These are phyloP conservation scores for Rhinocladiella similis DNA, from an alignment of 2,329 filamentous ascomycete species.

Conservation along the genomic window DNA sequence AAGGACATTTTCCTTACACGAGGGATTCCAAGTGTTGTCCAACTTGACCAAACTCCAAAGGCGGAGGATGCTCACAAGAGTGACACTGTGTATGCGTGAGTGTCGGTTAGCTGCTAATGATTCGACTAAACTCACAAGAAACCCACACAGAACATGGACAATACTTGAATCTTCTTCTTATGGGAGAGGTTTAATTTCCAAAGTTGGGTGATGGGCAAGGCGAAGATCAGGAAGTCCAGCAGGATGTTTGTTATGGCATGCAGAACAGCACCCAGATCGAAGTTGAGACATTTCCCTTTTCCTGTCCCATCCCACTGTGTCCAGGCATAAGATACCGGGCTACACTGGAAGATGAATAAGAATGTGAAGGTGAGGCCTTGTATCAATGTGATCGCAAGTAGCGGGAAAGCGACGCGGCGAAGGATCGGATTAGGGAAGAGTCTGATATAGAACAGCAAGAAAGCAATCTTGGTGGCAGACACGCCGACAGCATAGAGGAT, in stretches of 20 bases:
- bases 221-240: slow-evolving; percentile 55
- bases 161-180: slow-evolving; percentile 51
- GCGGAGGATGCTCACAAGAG: slow-evolving; percentile 46
- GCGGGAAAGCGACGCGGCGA: slow-evolving; percentile 7
- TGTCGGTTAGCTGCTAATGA: too few relatives aligned
- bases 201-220: slow-evolving; percentile 51
- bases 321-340: slow-evolving; percentile 49
- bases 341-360: slow-evolving; percentile 41
- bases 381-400: slow-evolving; percentile 31
- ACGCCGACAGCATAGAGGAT: slow-evolving; percentile 49
- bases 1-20: slow-evolving; percentile 14
- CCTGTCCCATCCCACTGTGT: slow-evolving; percentile 51
- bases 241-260: slow-evolving; percentile 55
- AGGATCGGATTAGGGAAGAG: slow-evolving; percentile 42
- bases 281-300: slow-evolving; percentile 50
- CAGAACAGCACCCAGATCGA: slow-evolving; percentile 52
- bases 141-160: slow-evolving; percentile 54
- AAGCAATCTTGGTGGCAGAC: slow-evolving; percentile 37
- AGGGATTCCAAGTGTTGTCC: slow-evolving; percentile 42
- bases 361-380: slow-evolving; percentile 36
- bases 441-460: slow-evolving; percentile 43
- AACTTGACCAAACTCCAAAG: slow-evolving; percentile 44
- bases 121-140: slow-evolving; percentile 37
- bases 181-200: slow-evolving; percentile 45
- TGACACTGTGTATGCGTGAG: slow-evolving; percentile 36